Conservation (phyloP, 768 basidiomycete species). For the Leccinum rimulosum region DNA sequence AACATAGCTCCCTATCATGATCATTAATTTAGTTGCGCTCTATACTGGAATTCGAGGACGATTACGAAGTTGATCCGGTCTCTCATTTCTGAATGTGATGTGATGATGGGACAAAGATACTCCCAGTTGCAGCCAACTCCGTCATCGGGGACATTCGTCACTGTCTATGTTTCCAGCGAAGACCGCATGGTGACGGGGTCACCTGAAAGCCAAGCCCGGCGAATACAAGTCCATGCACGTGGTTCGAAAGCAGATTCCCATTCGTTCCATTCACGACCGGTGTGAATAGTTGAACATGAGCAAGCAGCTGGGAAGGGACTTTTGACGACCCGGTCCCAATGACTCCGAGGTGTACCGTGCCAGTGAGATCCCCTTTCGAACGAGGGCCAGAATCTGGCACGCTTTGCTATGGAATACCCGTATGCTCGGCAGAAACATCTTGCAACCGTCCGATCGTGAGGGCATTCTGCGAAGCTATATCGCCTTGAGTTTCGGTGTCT, state of each 20-base stretch:
- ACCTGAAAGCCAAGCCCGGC: conserved; percentile 51
- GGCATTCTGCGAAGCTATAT: neutral
- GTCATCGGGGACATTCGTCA: conserved; percentile 52
- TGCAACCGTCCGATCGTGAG: neutral
- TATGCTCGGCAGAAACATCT: too few relatives aligned
- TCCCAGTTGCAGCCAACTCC: conserved; percentile 50
- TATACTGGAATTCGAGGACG: conserved; percentile 47
- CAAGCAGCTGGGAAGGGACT: neutral
- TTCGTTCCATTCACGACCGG: too few relatives aligned
- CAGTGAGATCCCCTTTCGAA: neutral
- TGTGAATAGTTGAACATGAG: neutral
- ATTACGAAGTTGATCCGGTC: conserved; percentile 55
- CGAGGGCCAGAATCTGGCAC: neutral
- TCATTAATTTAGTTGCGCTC: conserved; percentile 37
- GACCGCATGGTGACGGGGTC: conserved; percentile 39
- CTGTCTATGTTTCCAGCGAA: conserved; percentile 44
- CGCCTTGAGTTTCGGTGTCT: neutral
- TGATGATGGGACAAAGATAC: conserved; percentile 45
- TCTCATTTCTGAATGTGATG: conserved; percentile 53
- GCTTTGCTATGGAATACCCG: neutral
- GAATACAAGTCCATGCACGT: conserved; percentile 43
- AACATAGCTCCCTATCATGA: conserved; percentile 37
- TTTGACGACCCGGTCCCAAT: neutral
- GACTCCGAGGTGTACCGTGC: neutral
- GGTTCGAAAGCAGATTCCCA: conserved; percentile 38